Conservation (phyloP, 2,329 filamentous ascomycete species). For the Phialemonium atrogriseum region DNA sequence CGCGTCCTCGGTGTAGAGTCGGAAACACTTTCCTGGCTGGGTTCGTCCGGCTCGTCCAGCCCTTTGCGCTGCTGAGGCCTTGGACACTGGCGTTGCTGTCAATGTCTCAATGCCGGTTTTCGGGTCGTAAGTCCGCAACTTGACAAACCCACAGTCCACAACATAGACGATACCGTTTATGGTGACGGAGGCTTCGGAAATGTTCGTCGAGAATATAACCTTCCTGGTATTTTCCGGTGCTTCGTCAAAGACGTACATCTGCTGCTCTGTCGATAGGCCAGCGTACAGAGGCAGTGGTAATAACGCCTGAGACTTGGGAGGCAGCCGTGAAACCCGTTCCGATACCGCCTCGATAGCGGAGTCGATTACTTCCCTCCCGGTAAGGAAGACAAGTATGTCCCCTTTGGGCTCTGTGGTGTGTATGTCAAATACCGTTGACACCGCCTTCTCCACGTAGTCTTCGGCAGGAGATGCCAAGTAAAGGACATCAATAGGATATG, state of each 20-base stretch:
- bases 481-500: conserved; percentile 80
- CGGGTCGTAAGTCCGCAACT: conserved; percentile 79
- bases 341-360: conserved; percentile 68
- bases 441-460: conserved; percentile 76
- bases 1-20: conserved; percentile 74
- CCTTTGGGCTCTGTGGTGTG: conserved; percentile 73
- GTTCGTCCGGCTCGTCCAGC: conserved; percentile 86
- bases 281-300: conserved; percentile 78
- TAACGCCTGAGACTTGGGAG: conserved; percentile 49
- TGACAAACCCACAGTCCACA: conserved; percentile 84
- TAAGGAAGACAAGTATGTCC: conserved; percentile 86
- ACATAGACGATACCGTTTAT: conserved; percentile 90
- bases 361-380: conserved; percentile 90
- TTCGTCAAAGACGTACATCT: conserved; percentile 90
- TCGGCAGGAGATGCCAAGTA: conserved; percentile 72
- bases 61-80: conserved; percentile 86
- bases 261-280: conserved; percentile 80
- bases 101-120: conserved; percentile 80
- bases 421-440: conserved; percentile 81
- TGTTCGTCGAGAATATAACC: conserved; percentile 89
- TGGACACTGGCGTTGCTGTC: conserved; percentile 73
- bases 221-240: conserved; percentile 76
- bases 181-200: conserved; percentile 91
- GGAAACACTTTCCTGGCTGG: conserved; percentile 85
- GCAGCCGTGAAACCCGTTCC: conserved; percentile 59